Base-by-base conservation (phyloP, 164 flowering plant genomes). In the Vitis riparia region DNA sequence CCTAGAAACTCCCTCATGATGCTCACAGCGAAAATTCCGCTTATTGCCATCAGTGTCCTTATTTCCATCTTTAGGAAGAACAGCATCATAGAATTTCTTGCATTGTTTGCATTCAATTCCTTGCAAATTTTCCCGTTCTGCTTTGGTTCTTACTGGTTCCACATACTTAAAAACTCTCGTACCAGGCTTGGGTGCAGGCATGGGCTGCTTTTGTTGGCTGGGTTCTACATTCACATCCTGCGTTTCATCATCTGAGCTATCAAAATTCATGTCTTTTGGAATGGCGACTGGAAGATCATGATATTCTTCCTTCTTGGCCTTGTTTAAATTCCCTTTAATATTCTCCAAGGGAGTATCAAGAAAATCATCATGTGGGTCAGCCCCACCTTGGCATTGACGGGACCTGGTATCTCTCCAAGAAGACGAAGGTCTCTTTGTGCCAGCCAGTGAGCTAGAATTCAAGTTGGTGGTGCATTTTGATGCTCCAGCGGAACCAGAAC, bases 81-180 rank as follows among this genome's bases (percentile, higher is more conserved):
- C 96, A 62, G 96, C 96, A 84, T 95, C 99, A 71, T 91, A 92
- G 73, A 92, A 95, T 70, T 95, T 95, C 79, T 88, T 91, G 81
- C 99, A 95, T 62, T 93, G 97, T 76, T 87, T 93, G 88, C 99
- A 93, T 68, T 95, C 94, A 51, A 90, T 63, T 71, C 99, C 98
- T 83, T 83, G 88, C 59, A 95, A 75, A 66, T 77, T 89, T 62
- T 92, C 94, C 75, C 97, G 83, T 44, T 89, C 97, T 51, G 88
- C 80, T 78, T 91, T 95, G 85, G 90, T 95, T 76, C 96, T 83
- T 30, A 91, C 98, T 1, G 96, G 87, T 77, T 87, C 93, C 59
- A 90, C 88, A 72, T 80, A 89, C 78, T 95, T 95, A 64, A 81
- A 91, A 64, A 78, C 78, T 73, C 65, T 84, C 23, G 71, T 68